Percentiles rank a stretch among this genome's conserved stretches.
Evolutionary conservation across 306 rosid species (phyloP).

Genomic region (Begonia peltatifolia): DNA sequence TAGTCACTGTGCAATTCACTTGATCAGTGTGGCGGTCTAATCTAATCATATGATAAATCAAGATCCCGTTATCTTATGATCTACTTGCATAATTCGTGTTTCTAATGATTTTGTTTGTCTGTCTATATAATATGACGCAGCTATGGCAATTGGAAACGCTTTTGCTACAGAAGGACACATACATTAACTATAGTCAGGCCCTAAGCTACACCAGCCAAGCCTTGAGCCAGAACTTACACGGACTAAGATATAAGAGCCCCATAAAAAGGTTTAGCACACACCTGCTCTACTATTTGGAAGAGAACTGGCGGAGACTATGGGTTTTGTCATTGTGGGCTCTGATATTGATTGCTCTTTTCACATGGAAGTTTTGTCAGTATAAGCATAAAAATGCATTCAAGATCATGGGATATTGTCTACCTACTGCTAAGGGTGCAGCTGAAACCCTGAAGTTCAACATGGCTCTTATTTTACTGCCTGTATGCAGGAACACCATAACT

Average conservation of each 20-base stretch:
- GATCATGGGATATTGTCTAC: slow-evolving; percentile 84
- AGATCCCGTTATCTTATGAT: too few species aligned
- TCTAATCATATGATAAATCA: too few species aligned
- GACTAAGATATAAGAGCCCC: slow-evolving; percentile 49
- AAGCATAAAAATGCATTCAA: slow-evolving; percentile 37
- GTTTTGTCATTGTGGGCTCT: slow-evolving; percentile 54
- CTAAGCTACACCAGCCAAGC: slow-evolving; percentile 97
- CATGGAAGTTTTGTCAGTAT: slow-evolving; percentile 78
- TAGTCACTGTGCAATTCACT: too few species aligned
- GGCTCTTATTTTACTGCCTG: slow-evolving; percentile 86
- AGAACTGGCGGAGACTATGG: slow-evolving; percentile 90
- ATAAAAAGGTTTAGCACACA: slow-evolving; percentile 52
- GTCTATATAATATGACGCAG: slow-evolving; percentile 24
- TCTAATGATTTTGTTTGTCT: neutral
- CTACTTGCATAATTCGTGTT: neutral
- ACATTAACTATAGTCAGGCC: slow-evolving; percentile 92
- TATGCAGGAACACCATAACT: slow-evolving; percentile 87
- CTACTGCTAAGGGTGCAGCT: slow-evolving; percentile 78
- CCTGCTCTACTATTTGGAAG: slow-evolving; percentile 57
- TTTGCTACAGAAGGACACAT: slow-evolving; percentile 85
- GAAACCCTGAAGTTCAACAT: slow-evolving; percentile 95
- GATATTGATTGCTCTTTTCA: slow-evolving; percentile 68
- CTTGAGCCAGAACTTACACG: slow-evolving; percentile 88
- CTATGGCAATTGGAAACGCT: slow-evolving; percentile 97
- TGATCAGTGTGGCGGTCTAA: too few species aligned